Evolutionary conservation across 306 rosid species (phyloP).

Genomic region (Betula pendula): DNA sequence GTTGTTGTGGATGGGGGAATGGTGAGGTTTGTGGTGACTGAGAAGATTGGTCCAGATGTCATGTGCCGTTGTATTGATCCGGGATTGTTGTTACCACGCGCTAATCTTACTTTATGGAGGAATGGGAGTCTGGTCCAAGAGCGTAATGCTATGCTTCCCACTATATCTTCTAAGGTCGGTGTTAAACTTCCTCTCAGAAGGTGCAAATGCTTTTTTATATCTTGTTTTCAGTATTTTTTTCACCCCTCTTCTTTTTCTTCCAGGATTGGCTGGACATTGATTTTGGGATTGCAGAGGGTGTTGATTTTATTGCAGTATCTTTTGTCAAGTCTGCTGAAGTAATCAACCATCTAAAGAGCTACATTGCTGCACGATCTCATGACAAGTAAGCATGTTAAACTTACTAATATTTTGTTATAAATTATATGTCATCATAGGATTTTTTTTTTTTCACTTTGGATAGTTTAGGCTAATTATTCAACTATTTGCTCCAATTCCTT

Average conservation of each 20-base stretch:
- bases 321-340: slow-evolving; percentile 99
- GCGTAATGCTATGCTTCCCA: background rate
- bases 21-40: background rate
- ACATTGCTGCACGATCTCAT: slow-evolving; percentile 86
- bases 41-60: background rate
- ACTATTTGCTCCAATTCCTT: background rate
- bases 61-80: background rate
- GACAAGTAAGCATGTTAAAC: slow-evolving; percentile 45
- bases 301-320: slow-evolving; percentile 91
- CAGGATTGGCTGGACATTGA: slow-evolving; percentile 99
- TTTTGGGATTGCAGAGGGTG: slow-evolving; percentile 93
- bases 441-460: background rate
- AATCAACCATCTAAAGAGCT: slow-evolving; percentile 92
- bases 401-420: background rate
- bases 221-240: background rate
- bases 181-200: too few relatives aligned
- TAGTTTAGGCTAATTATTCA: background rate
- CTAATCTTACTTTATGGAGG: background rate
- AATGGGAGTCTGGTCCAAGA: background rate
- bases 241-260: background rate
- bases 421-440: background rate
- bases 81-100: background rate
- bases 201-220: too few relatives aligned
- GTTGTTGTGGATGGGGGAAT: background rate
- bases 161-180: background rate